Base-by-base conservation (phyloP, 345 rosid genomes). In the Trapa incisa region DNA sequence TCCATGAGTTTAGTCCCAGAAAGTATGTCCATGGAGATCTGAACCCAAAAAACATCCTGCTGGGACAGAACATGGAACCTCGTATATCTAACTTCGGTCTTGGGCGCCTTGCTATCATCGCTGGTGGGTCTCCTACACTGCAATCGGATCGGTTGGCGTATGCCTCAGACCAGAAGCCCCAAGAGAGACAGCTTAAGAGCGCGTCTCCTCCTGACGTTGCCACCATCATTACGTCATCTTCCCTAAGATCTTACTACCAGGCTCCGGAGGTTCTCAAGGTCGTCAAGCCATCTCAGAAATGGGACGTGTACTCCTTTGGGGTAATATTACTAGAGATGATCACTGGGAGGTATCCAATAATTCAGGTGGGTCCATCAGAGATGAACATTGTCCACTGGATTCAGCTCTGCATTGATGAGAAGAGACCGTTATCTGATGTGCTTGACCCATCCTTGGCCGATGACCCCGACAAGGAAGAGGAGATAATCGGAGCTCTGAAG, bases 241-340 rank as follows among this genome's bases (percentile, higher is more conserved):
- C 80, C 73, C 68, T 80, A 77, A 87, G 83, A 38, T 83, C 91
- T 9, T 79, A 79, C 65, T 94, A 94, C 75, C 96, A 86, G 75
- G 97, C 97, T 54, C 97, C 97, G 0, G 96, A 94, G 80, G 87
- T 91, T 45, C 75, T 84, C 64, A 94, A 89, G 79, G 80, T 79
- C 62, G 82, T 91, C 65, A 94, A 91, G 77, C 96, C 96, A 15
- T 94, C 99, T 3, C 97, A 94, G 73, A 94, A 89, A 77, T 94
- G 99, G 99, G 99, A 94, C 76, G 83, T 91, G 4, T 94, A 91
- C 84, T 91, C 97, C 5, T 89, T 70, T 13, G 99, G 97, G 36
- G 89, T 91, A 70, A 87, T 94, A 73, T 70, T 91, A 63, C 83
- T 94, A 36, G 99, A 89, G 77, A 68, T 91, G 84, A 86, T 94